phyloP scores from a whole-genome alignment of 2,329 filamentous ascomycete genomes.

The Chaetothyriales sp. region DNA sequence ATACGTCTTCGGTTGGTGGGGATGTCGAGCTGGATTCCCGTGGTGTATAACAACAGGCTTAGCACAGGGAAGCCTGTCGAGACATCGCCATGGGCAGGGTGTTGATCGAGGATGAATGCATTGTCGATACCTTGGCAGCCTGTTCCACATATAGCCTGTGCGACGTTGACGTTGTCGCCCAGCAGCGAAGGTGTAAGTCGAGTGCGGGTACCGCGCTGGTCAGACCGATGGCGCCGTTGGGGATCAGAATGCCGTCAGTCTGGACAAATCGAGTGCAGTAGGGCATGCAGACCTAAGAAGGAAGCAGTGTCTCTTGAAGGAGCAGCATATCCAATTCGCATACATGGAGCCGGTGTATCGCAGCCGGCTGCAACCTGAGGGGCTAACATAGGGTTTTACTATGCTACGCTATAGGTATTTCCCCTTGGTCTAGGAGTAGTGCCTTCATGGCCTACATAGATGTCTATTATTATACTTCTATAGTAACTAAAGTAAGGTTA shows the following conservation, averaged over 20 bases:
- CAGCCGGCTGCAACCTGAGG: no score
- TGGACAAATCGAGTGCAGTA: constrained; percentile 33
- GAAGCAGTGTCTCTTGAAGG: no score
- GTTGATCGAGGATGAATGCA: constrained; percentile 35
- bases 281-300: constrained; percentile 32
- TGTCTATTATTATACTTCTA: no score
- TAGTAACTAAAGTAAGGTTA: no score
- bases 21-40: constrained; percentile 71
- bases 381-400: no score
- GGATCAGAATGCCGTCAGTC: constrained; percentile 52
- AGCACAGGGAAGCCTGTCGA: constrained; percentile 37
- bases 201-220: constrained; percentile 54
- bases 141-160: constrained; percentile 62
- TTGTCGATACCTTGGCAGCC: constrained; percentile 75
- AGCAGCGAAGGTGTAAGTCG: constrained; percentile 65
- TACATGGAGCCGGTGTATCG: no score
- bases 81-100: constrained; percentile 12
- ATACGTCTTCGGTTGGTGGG: constrained; percentile 74
- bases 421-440: no score
- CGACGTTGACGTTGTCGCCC: constrained; percentile 51
- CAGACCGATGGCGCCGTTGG: constrained; percentile 60
- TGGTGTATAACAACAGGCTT: constrained; percentile 51
- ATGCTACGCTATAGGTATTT: no score
- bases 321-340: no score
- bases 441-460: no score